A percentile compares a stretch with the other conserved stretches of the same genome.
These are phyloP conservation scores for Thalassiosira ordinaria DNA, from an alignment of 352 stramenopile species.

Conservation along the genomic window DNA sequence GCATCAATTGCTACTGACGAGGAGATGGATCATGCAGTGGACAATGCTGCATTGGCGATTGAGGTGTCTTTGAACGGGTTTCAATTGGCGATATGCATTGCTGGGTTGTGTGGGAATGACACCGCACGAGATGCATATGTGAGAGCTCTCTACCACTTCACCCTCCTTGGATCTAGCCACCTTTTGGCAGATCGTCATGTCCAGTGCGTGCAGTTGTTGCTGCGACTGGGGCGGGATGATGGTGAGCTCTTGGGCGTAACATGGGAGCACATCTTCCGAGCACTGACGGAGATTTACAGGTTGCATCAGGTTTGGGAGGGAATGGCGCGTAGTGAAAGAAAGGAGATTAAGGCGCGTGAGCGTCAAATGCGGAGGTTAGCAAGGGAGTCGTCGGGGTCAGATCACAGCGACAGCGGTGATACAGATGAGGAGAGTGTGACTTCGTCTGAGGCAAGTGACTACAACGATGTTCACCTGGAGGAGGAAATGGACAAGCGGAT, in stretches of 20 bases:
- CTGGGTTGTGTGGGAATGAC: conserved; percentile 90
- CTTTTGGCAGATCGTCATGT: conserved; percentile 98
- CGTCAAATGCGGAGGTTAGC: conserved; percentile 46
- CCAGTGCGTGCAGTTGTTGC: conserved; percentile 94
- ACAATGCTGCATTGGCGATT: too few relatives aligned
- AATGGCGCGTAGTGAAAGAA: conserved; percentile 86
- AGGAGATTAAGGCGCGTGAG: conserved; percentile 86
- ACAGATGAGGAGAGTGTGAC: too few relatives aligned
- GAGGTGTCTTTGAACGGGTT: conserved; percentile 94
- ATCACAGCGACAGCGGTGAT: too few relatives aligned
- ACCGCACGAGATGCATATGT: conserved; percentile 95
- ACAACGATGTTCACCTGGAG: too few relatives aligned
- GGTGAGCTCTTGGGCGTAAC: conserved; percentile 96
- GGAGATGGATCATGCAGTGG: too few relatives aligned
- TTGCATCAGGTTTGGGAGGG: conserved; percentile 95
- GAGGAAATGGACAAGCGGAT: too few relatives aligned
- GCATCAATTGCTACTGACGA: too few relatives aligned
- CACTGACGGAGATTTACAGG: conserved; percentile 96
- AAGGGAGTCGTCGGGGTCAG: too few relatives aligned
- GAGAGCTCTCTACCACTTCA: conserved; percentile 96
- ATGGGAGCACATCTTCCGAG: conserved; percentile 95
- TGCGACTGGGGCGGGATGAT: conserved; percentile 96
- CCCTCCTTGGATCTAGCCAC: conserved; percentile 92
- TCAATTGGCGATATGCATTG: conserved; percentile 93
- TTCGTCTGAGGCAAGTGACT: conserved; percentile 55